These are phyloP conservation scores for Cynara cardunculus DNA, from an alignment of 129 eudicot genomes.

Conservation along the genomic window DNA sequence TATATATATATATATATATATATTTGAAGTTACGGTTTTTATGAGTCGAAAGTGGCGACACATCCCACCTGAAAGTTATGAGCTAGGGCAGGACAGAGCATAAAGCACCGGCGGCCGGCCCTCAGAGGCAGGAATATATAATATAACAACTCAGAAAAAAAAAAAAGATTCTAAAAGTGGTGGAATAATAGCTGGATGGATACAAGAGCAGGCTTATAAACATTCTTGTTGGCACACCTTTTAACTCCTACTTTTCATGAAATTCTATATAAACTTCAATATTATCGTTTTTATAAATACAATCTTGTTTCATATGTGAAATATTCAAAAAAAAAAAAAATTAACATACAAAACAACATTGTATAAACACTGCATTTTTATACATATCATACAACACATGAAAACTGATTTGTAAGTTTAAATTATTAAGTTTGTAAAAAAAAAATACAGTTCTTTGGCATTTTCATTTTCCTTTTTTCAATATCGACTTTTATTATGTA, in stretches of 20 bases:
- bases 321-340: too few relatives aligned
- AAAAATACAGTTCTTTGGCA: background rate
- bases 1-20: background rate
- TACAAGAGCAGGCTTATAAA: background rate
- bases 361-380: background rate
- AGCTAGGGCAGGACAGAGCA: slow-evolving; percentile 16
- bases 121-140: slow-evolving; percentile 21
- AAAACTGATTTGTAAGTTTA: background rate
- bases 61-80: slow-evolving; percentile 4
- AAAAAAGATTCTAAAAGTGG: slow-evolving; percentile 14
- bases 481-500: background rate
- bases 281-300: too few relatives aligned
- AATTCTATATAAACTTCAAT: background rate
- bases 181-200: slow-evolving; percentile 32
- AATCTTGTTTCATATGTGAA: too few relatives aligned
- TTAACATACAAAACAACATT: background rate
- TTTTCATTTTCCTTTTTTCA: background rate
- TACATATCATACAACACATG: background rate
- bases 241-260: background rate
- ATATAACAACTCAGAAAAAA: slow-evolving; percentile 12
- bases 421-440: background rate
- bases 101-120: slow-evolving; percentile 25
- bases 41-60: slow-evolving; percentile 4
- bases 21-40: background rate
- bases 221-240: background rate